Evolutionary conservation across 352 stramenopile species (phyloP), one percentile per base, ranked within the genome.

Genomic region (Nothophytophthora sp.): DNA sequence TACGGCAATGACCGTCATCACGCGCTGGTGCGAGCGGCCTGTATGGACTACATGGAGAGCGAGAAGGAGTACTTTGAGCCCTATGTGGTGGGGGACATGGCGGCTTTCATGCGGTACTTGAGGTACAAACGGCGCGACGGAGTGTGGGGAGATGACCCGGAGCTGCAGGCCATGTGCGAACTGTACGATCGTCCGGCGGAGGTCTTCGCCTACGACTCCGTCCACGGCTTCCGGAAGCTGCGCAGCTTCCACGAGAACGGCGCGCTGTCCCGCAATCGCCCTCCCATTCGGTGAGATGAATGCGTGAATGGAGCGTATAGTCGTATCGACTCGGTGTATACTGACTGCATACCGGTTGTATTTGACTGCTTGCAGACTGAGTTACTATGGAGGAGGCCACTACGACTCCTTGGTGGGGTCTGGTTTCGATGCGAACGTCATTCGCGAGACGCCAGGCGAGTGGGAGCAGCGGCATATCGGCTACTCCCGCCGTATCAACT

Each of bases 11-110:
- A 95, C 30, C 66, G 69, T 4, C 88, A 96, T 61, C 95, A 99
- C 65, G 73, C 50, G 1, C 53, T 98, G 43, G 85, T 99, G 28
- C 89, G 96, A 23, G 63, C 65, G 9, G 69, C 73, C 22, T 98
- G 92, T 60, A 92, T 98, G 68, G 90, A 99, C 64, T 98, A 98
- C 68, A 99, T 99, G 96, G 87, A 90, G 40, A 79, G 69, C 40
- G 88, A 98, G 60, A 88, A 90, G 28, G 82, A 96, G 38, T 96
- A 96, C 63, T 98, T 98, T 67, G 90, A 96, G 59, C 81, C 85
- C 19, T 97, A 93, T 43, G 76, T 97, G 19, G 82, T 95, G 16
- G 92, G 96, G 30, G 78, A 90, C 46, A 88, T 93, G 77, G 51
- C 70, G 27, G 81, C 71, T 2, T 99, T 99, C 46, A 59, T 86